A percentile compares a stretch with the other conserved stretches of the same genome.
Evolutionary conservation across 257 asterid species (phyloP).

Genomic region (Phtheirospermum japonicum): DNA sequence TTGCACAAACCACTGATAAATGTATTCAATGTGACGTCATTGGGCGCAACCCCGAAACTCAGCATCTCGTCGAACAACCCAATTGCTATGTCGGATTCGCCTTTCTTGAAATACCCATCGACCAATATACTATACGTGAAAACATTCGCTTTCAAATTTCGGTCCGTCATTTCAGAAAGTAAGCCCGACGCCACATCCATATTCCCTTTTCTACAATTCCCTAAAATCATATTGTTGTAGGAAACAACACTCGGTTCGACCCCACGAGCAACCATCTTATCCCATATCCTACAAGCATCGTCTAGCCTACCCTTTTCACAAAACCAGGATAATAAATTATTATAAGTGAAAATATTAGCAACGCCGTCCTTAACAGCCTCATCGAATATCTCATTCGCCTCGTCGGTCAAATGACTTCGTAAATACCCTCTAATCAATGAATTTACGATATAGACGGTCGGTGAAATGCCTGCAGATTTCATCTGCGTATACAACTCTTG

Average conservation of each 20-base stretch:
- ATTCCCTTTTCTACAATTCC: too few species aligned
- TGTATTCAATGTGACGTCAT: slow-evolving; percentile 54
- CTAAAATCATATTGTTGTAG: too few species aligned
- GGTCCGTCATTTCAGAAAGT: too few species aligned
- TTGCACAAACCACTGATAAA: slow-evolving; percentile 63
- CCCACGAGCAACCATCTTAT: too few species aligned
- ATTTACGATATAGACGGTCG: slow-evolving; percentile 50
- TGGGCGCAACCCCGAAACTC: slow-evolving; percentile 48
- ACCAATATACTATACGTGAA: too few species aligned
- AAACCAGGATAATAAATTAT: slow-evolving; percentile 54
- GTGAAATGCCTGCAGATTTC: slow-evolving; percentile 60
- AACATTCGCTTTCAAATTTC: too few species aligned
- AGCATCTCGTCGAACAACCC: slow-evolving; percentile 59
- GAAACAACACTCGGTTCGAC: too few species aligned
- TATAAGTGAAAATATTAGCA: slow-evolving; percentile 66
- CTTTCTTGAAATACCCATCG: slow-evolving; percentile 61
- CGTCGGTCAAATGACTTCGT: slow-evolving; percentile 37
- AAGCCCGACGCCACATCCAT: too few species aligned
- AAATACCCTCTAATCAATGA: slow-evolving; percentile 65
- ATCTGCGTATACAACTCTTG: slow-evolving; percentile 47
- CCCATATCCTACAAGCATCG: slow-evolving; percentile 50
- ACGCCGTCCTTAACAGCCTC: slow-evolving; percentile 53
- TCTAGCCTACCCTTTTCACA: slow-evolving; percentile 49
- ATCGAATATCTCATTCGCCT: slow-evolving; percentile 53
- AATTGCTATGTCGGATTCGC: slow-evolving; percentile 52